A percentile compares a stretch with the other conserved stretches of the same genome.
These are phyloP conservation scores for Nicotiana rustica DNA, from an alignment of 305 asterid species.

Conservation along the genomic window DNA sequence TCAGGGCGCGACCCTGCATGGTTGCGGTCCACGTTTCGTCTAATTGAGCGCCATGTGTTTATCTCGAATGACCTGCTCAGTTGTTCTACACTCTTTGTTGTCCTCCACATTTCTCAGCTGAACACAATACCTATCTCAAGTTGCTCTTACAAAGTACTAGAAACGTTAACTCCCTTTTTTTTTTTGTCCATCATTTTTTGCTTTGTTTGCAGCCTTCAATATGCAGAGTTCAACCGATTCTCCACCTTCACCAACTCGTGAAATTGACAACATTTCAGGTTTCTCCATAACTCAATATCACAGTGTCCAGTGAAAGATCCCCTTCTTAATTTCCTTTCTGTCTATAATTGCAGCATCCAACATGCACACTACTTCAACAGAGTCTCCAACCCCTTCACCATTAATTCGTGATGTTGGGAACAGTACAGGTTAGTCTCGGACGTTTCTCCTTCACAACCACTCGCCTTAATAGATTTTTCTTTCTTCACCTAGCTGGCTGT, in stretches of 20 bases:
- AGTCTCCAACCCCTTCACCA: background rate
- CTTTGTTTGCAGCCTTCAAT: background rate
- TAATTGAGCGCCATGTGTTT: slow-evolving; percentile 43
- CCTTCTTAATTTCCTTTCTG: background rate
- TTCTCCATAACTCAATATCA: background rate
- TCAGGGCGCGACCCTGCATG: slow-evolving; percentile 49
- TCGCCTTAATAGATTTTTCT: background rate
- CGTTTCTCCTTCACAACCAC: background rate
- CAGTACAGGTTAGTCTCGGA: background rate
- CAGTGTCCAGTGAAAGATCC: background rate
- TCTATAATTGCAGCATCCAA: background rate
- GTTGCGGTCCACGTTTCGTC: slow-evolving; percentile 56
- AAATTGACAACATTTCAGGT: slow-evolving; percentile 26
- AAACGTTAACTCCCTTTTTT: background rate
- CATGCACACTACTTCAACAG: background rate
- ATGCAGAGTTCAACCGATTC: slow-evolving; percentile 29
- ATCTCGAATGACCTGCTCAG: background rate
- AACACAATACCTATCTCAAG: background rate
- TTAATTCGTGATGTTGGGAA: background rate
- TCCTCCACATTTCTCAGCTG: background rate
- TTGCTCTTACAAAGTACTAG: background rate
- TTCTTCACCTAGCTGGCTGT: background rate
- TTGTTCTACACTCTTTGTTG: background rate
- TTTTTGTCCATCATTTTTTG: background rate
- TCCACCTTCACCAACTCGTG: slow-evolving; percentile 29